These are phyloP conservation scores for Xylariomycetidae sp. DNA, from an alignment of 2,329 filamentous ascomycete species.

Conservation along the genomic window DNA sequence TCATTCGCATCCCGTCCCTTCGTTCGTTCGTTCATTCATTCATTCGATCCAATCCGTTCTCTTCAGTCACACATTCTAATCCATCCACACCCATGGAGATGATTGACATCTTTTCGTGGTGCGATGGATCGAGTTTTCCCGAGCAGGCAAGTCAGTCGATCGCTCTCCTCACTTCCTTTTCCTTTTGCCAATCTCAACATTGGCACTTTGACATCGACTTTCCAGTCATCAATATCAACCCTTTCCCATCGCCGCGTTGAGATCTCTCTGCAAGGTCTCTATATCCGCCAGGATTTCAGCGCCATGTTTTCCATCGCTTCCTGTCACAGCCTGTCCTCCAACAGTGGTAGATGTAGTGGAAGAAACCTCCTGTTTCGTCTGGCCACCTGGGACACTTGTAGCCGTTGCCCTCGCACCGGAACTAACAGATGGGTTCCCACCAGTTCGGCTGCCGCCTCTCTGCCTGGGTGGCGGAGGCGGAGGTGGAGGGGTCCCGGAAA, in stretches of 20 bases:
- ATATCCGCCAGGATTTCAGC: constrained; percentile 68
- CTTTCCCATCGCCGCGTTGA: constrained; percentile 58
- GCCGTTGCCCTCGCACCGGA: constrained; percentile 17
- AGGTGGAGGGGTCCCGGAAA: constrained; percentile 34
- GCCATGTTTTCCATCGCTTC: constrained; percentile 29
- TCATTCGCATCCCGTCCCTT: too few relatives aligned
- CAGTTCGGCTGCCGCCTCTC: constrained; percentile 42
- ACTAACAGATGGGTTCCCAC: constrained; percentile 29
- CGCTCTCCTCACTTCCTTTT: too few relatives aligned
- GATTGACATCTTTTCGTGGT: too few relatives aligned
- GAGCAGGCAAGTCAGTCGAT: too few relatives aligned
- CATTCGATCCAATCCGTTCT: too few relatives aligned
- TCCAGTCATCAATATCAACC: too few relatives aligned
- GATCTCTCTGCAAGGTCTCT: constrained; percentile 67
- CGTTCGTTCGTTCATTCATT: too few relatives aligned
- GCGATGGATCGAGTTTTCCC: too few relatives aligned
- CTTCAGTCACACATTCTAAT: too few relatives aligned
- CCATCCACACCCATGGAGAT: too few relatives aligned
- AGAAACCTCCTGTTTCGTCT: constrained; percentile 11
- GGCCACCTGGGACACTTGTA: constrained; percentile 25
- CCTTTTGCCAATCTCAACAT: too few relatives aligned
- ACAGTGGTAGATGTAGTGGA: constrained; percentile 10
- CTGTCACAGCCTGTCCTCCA: constrained; percentile 13
- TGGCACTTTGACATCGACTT: too few relatives aligned
- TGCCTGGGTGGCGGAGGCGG: constrained; percentile 46